Base-by-base conservation (phyloP, 768 basidiomycete genomes). In the Trametes cingulata region DNA sequence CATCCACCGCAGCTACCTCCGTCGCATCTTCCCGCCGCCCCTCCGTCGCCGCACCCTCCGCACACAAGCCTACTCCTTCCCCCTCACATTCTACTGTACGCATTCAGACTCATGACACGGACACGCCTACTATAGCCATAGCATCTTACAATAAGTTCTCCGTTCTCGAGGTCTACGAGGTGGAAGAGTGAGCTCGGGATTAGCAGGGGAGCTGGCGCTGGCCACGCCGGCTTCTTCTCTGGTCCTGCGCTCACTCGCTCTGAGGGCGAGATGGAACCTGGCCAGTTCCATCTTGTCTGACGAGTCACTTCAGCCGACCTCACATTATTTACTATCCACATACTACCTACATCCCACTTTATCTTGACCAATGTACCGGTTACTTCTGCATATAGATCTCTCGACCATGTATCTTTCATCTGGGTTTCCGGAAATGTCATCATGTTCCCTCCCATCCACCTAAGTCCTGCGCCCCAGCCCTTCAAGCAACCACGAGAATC, bases 91-190 rank as follows among this genome's bases (percentile, higher is more conserved):
- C 33, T 37, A 40, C 50, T 17, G 17, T 13, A 51, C 50, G 27
- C 35, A 43, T 17, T 27, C 35, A 15, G 33, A 39, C 54, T 25
- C 29, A 10, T 10, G 6, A 6, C 2, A 13, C 33, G 13, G 29
- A 27, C 17, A 49, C 14, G 8, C 36, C 36, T 20, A 37, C 14
- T 9, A 24, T 15, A 13, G 3, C 2, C 39, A 56, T 14, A 39
- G 20, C 36, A 17, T 48, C 46, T 3, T 19, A 47, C 20, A 56
- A 37, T 46, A 56, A 20, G 36, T 47, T 36, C 15, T 47, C 46
- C 25, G 54, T 56, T 37, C 54, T 56, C 17, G 24, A 56, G 54
- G 29, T 29, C 15, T 49, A 15, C 48, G 48, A 49, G 48, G 54
- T 35, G 54, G 45, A 56, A 43, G 35, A 37, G 54, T 56, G 20